phyloP scores from a whole-genome alignment of 352 stramenopile genomes.

The Aphanomyces euteiches region DNA sequence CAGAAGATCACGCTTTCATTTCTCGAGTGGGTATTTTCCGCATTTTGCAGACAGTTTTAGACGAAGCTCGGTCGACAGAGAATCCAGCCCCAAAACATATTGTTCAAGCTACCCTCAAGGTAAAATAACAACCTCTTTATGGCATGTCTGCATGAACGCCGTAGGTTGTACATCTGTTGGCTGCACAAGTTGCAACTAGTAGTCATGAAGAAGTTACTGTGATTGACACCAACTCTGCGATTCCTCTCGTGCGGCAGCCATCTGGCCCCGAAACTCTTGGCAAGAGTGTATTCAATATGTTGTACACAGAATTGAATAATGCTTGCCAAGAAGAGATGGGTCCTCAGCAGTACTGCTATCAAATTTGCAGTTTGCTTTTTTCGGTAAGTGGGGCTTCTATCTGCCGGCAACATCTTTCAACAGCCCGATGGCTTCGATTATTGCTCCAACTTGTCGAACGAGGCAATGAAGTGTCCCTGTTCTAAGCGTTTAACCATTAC shows the following conservation, averaged over 20 bases:
- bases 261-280: constrained; percentile 83
- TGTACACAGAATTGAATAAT: constrained; percentile 87
- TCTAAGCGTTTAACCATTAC: too few species aligned
- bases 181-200: constrained; percentile 80
- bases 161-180: constrained; percentile 74
- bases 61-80: constrained; percentile 64
- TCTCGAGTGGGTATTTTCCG: constrained; percentile 86
- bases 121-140: not conserved
- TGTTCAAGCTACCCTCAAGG: constrained; percentile 78
- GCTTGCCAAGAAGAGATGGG: constrained; percentile 55
- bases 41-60: constrained; percentile 85
- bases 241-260: constrained; percentile 75
- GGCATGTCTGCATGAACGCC: not conserved
- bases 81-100: constrained; percentile 40
- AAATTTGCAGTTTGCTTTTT: constrained; percentile 84
- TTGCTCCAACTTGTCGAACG: constrained; percentile 69
- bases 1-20: constrained; percentile 86
- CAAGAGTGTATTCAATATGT: constrained; percentile 89
- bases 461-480: not conserved
- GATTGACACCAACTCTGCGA: constrained; percentile 40
- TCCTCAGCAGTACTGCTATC: constrained; percentile 77
- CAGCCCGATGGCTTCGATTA: constrained; percentile 74
- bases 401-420: constrained; percentile 78
- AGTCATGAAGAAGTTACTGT: constrained; percentile 43
- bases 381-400: constrained; percentile 82